These are phyloP conservation scores for Carex arenaria DNA, from an alignment of 202 grass and related monocot genomes.

Conservation along the genomic window DNA sequence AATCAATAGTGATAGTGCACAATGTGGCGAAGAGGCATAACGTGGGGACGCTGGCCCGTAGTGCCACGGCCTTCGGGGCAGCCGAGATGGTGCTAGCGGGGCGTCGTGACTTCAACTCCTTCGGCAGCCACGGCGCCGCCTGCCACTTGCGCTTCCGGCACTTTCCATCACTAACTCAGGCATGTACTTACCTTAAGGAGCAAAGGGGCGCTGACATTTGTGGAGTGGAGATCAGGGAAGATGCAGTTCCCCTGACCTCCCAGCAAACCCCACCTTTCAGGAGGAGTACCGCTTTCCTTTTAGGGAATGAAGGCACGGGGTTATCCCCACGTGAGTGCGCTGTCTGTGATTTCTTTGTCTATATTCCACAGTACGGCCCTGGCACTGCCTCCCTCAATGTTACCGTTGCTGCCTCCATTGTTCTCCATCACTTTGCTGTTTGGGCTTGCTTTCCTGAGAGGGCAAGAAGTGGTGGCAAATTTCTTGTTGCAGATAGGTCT, in stretches of 20 bases:
- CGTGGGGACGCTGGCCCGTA: conserved; percentile 76
- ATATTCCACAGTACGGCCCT: conserved; percentile 77
- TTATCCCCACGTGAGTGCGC: conserved; percentile 69
- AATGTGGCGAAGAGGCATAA: conserved; percentile 93
- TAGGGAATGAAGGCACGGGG: conserved; percentile 86
- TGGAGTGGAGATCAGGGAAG: conserved; percentile 76
- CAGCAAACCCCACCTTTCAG: conserved; percentile 47
- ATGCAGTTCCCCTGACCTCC: conserved; percentile 50
- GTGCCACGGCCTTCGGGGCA: conserved; percentile 67
- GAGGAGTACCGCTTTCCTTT: conserved; percentile 73
- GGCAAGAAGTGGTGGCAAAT: conserved; percentile 55
- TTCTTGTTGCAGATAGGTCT: conserved; percentile 52
- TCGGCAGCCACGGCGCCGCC: conserved; percentile 78
- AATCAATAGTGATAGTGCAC: conserved; percentile 55
- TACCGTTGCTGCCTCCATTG: conserved; percentile 85
- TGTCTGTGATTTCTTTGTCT: conserved; percentile 81
- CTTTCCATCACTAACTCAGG: conserved; percentile 50
- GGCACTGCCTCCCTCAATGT: conserved; percentile 93
- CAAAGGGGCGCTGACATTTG: conserved; percentile 74
- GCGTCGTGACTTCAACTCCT: conserved; percentile 76
- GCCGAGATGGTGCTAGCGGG: conserved; percentile 74
- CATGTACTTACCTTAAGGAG: conserved; percentile 75
- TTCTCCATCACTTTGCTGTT: conserved; percentile 77
- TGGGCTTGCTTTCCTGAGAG: conserved; percentile 76
- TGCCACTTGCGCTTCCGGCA: conserved; percentile 82